Base-by-base conservation (phyloP, 75 land plant species). In the Sequoiadendron giganteum region DNA sequence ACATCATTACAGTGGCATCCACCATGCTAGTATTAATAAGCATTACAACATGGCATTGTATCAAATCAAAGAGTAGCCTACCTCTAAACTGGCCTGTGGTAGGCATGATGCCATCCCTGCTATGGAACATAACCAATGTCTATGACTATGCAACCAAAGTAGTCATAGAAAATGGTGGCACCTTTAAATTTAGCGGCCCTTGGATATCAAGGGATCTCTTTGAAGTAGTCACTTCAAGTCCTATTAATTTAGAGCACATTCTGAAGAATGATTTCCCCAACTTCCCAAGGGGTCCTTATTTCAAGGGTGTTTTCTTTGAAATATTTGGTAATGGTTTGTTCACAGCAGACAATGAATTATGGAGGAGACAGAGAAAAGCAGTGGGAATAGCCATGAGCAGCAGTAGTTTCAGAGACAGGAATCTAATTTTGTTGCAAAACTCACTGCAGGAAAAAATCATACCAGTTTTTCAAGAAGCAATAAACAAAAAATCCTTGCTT, bases 61-160 rank as follows among this genome's bases (percentile, higher is more conserved):
- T 21, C 28, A 19, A 65, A 18, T 65, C 70, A 65, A 21, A 65
- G 70, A 65, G 70, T 0, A 94, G 94, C 42, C 85, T 93, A 11
- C 92, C 94, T 19, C 61, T 86, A 42, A 43, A 70, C 28, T 97
- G 99, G 99, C 97, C 97, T 10, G 39, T 97, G 21, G 54, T 97
- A 76, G 99, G 99, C 21, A 96, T 94, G 95, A 80, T 94, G 38
- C 99, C 99, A 4, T 94, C 98, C 16, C 83, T 97, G 56, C 39
- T 93, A 42, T 34, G 87, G 28, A 97, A 91, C 28, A 90, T 95
- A 28, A 85, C n/a, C 68, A 70, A 94, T 88, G 61, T 91, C 87
- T 93, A 97, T 88, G 99, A 97, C 65, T 96, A 97, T 97, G 88
- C 94, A 16, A 85, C 99, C 54, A 92, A 72, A 40, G 87, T 94